These are phyloP conservation scores for Tetrapisispora pingtungensis DNA, from an alignment of 805 yeast species.

Conservation along the genomic window DNA sequence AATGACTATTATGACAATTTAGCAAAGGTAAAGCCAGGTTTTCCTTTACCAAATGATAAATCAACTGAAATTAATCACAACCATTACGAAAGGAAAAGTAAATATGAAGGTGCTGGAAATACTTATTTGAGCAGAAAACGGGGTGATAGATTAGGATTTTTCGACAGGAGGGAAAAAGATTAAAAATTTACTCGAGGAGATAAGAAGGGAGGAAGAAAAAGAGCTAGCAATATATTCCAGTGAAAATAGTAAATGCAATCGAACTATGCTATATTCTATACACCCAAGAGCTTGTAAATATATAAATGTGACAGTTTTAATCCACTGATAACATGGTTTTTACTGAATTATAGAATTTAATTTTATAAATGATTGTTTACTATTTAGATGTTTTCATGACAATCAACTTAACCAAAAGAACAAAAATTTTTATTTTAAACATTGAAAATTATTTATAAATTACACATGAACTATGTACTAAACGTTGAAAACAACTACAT, in stretches of 20 bases:
- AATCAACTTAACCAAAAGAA: too few relatives aligned
- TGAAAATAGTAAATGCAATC: too few relatives aligned
- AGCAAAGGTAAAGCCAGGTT: conserved; percentile 44
- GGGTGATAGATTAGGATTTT: conserved; percentile 39
- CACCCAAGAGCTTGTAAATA: too few relatives aligned
- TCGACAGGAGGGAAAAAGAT: conserved; percentile 16
- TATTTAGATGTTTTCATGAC: too few relatives aligned
- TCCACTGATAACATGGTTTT: too few relatives aligned
- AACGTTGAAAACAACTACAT: neutral
- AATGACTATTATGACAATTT: conserved; percentile 27
- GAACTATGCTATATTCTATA: too few relatives aligned
- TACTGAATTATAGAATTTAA: too few relatives aligned
- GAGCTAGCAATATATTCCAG: too few relatives aligned
- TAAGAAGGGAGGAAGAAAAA: too few relatives aligned
- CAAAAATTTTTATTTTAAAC: neutral
- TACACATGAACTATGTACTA: neutral
- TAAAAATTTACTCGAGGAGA: neutral
- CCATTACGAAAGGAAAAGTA: conserved; percentile 41
- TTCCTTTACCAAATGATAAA: conserved; percentile 33
- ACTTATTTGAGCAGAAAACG: conserved; percentile 47
- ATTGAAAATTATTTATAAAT: neutral
- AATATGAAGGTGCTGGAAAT: conserved; percentile 58
- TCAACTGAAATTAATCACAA: neutral
- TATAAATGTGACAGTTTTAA: too few relatives aligned
- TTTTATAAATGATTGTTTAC: too few relatives aligned